These are phyloP conservation scores for Penicillium sp. DNA, from an alignment of 2,329 filamentous ascomycete genomes.

Conservation along the genomic window DNA sequence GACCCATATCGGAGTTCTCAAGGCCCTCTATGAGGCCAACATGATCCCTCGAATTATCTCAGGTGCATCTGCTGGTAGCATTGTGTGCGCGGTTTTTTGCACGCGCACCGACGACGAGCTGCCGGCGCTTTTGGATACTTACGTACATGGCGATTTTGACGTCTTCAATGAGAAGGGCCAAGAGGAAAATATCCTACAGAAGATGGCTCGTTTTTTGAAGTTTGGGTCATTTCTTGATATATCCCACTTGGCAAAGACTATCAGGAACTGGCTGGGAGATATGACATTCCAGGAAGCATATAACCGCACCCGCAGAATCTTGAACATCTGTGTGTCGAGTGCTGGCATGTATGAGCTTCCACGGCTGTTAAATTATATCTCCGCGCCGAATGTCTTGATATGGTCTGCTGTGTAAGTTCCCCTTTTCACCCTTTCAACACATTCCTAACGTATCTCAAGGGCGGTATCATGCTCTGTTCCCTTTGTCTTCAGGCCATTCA, in stretches of 20 bases:
- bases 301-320: constrained; percentile 80
- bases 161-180: constrained; percentile 63
- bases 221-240: constrained; percentile 79
- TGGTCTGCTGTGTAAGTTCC: constrained; percentile 72
- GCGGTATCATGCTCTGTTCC: constrained; percentile 93
- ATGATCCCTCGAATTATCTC: constrained; percentile 79
- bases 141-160: constrained; percentile 68
- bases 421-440: too few species aligned
- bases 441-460: constrained; percentile 25
- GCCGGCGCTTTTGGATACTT: constrained; percentile 57
- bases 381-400: constrained; percentile 85
- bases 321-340: constrained; percentile 89
- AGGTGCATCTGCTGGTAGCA: constrained; percentile 77
- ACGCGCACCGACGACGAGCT: constrained; percentile 70
- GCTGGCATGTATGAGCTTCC: constrained; percentile 81
- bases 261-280: constrained; percentile 71
- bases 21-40: constrained; percentile 64
- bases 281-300: constrained; percentile 94
- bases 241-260: constrained; percentile 67
- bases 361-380: constrained; percentile 80
- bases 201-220: constrained; percentile 66
- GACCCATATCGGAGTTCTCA: constrained; percentile 82
- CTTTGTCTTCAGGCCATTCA: constrained; percentile 69
- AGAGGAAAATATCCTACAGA: constrained; percentile 57
- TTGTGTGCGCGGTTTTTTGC: constrained; percentile 73